A percentile compares a stretch with the other conserved stretches of the same genome.
These are phyloP conservation scores for Rhynchosporium graminicola DNA, from an alignment of 2,329 filamentous ascomycete genomes.

Conservation along the genomic window DNA sequence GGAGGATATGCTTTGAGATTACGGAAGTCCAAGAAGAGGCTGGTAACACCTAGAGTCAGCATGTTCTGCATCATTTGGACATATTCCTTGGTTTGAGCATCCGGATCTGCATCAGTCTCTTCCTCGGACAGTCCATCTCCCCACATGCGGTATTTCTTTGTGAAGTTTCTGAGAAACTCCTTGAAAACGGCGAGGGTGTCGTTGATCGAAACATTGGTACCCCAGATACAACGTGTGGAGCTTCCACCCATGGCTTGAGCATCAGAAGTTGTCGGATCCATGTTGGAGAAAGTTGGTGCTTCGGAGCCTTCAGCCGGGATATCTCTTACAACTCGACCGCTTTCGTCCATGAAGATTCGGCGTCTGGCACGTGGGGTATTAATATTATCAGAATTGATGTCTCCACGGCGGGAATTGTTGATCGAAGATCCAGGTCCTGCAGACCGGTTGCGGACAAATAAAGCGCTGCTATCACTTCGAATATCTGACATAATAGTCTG, in stretches of 20 bases:
- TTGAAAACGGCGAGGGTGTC: constrained; percentile 87
- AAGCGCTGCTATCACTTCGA: constrained; percentile 78
- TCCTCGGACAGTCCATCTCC: constrained; percentile 79
- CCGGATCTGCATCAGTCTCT: constrained; percentile 68
- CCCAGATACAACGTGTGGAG: constrained; percentile 87
- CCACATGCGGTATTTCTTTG: constrained; percentile 91
- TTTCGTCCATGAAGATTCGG: constrained; percentile 58
- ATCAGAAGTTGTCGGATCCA: constrained; percentile 85
- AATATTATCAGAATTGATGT: constrained; percentile 79
- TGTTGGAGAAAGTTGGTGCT: constrained; percentile 60
- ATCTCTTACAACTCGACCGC: constrained; percentile 59
- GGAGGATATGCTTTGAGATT: constrained; percentile 92
- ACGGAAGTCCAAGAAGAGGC: constrained; percentile 83
- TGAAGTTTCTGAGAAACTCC: constrained; percentile 89
- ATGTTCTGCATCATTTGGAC: constrained; percentile 85
- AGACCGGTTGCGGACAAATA: constrained; percentile 73
- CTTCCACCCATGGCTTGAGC: constrained; percentile 83
- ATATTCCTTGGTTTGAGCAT: constrained; percentile 79
- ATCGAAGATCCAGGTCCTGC: constrained; percentile 51
- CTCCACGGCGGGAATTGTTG: constrained; percentile 70
- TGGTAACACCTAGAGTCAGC: constrained; percentile 80
- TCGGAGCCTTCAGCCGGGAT: constrained; percentile 55
- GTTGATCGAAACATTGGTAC: constrained; percentile 91
- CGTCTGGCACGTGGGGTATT: constrained; percentile 54
- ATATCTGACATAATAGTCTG: constrained; percentile 67